A percentile compares a stretch with the other conserved stretches of the same genome.
phyloP scores from a whole-genome alignment of 495 filamentous ascomycete genomes.

The Talaromyces borbonicus region DNA sequence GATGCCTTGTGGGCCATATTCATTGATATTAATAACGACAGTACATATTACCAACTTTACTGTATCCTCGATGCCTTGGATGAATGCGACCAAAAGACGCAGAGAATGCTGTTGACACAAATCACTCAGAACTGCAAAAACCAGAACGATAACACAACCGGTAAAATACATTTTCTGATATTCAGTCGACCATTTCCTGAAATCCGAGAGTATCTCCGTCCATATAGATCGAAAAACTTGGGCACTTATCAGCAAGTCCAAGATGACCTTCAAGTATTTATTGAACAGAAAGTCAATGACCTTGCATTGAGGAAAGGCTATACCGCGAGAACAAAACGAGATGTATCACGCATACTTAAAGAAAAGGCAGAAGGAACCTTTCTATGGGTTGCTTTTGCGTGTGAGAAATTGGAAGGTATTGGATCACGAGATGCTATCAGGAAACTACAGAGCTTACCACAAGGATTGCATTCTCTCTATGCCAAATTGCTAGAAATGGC shows the following conservation, averaged over 20 bases:
- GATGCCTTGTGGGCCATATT: conserved; percentile 19
- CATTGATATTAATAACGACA: conserved; percentile 8
- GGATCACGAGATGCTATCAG: conserved; percentile 9
- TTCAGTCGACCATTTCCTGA: conserved; percentile 18
- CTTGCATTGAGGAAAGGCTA: conserved; percentile 14
- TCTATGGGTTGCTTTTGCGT: conserved; percentile 20
- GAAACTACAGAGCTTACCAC: conserved; percentile 10
- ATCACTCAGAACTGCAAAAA: conserved; percentile 11
- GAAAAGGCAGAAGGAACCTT: conserved; percentile 22
- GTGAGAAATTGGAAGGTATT: conserved; percentile 8
- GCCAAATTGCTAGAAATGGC: conserved; percentile 12
- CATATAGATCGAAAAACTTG: conserved; percentile 12
- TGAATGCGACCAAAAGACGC: conserved; percentile 17
- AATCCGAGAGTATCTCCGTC: conserved; percentile 11
- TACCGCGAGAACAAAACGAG: conserved; percentile 6
- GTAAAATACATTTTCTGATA: conserved; percentile 16
- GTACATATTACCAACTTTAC: conserved; percentile 9
- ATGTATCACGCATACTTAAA: conserved; percentile 12
- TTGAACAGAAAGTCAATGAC: conserved; percentile 13
- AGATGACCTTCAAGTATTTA: conserved; percentile 14
- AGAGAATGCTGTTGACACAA: conserved; percentile 13
- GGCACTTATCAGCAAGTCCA: conserved; percentile 8
- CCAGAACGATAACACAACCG: conserved; percentile 3
- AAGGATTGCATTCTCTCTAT: conserved; percentile 13
- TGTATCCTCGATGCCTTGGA: conserved; percentile 21